These are phyloP conservation scores for Claviceps sp. DNA, from an alignment of 2,329 filamentous ascomycete genomes.

Conservation along the genomic window DNA sequence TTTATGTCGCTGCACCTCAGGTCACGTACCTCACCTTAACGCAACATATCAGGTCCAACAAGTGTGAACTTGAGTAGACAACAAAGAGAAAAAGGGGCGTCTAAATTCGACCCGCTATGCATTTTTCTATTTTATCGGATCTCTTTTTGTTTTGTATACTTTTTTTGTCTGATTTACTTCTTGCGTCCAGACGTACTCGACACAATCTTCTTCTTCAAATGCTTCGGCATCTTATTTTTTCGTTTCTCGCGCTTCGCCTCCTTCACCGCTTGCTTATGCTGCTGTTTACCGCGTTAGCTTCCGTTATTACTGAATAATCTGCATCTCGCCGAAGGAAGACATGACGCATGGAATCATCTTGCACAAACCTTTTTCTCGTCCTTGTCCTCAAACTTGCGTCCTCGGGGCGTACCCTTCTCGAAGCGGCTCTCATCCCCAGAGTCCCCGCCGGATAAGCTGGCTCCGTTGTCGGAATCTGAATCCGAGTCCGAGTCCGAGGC, in stretches of 20 bases:
- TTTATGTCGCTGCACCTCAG: too few relatives aligned
- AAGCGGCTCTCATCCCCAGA: constrained; percentile 41
- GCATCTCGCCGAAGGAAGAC: too few relatives aligned
- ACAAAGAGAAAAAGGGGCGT: too few relatives aligned
- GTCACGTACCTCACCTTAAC: too few relatives aligned
- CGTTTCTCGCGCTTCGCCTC: constrained; percentile 90
- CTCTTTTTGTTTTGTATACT: background rate
- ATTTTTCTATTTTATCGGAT: too few relatives aligned
- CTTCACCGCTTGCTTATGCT: constrained; percentile 81
- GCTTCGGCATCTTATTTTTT: constrained; percentile 92
- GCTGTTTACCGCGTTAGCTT: constrained; percentile 16
- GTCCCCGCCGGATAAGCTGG: constrained; percentile 28
- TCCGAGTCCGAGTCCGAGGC: constrained; percentile 24
- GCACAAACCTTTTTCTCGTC: constrained; percentile 60
- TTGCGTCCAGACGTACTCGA: constrained; percentile 48
- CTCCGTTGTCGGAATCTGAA: constrained; percentile 37
- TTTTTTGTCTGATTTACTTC: constrained; percentile 27
- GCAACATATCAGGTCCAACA: too few relatives aligned
- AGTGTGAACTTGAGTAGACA: too few relatives aligned
- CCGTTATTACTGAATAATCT: background rate
- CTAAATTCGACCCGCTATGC: too few relatives aligned
- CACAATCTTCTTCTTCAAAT: constrained; percentile 82
- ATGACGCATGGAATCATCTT: too few relatives aligned
- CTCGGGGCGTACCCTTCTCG: constrained; percentile 56
- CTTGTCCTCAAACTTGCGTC: constrained; percentile 82